These are phyloP conservation scores for Isoetes taiwanensis DNA, from an alignment of 75 land plant genomes.

Conservation along the genomic window DNA sequence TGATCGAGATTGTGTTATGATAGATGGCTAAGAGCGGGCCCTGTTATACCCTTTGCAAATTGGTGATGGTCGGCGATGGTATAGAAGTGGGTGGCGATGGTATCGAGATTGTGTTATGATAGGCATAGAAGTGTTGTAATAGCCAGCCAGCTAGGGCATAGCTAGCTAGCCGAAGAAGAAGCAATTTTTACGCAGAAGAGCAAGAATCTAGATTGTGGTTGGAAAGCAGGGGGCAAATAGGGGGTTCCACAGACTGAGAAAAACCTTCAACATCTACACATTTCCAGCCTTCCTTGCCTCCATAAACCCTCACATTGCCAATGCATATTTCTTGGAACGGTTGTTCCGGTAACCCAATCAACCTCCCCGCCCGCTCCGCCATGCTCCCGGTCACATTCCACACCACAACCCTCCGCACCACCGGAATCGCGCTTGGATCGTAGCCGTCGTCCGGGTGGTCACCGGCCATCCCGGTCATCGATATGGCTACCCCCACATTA, in stretches of 20 bases:
- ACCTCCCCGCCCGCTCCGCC: constrained; percentile 39
- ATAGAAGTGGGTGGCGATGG: no score
- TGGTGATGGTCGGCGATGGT: no score
- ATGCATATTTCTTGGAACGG: constrained; percentile 44
- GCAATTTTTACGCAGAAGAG: no score
- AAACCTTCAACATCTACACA: constrained; percentile 57
- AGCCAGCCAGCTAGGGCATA: no score
- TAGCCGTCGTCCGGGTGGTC: constrained; percentile 70
- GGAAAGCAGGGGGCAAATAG: constrained; percentile 47
- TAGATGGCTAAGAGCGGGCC: no score
- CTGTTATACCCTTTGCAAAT: no score
- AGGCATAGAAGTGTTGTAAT: no score
- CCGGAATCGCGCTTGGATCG: constrained; percentile 46
- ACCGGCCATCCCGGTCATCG: constrained; percentile 38
- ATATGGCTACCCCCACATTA: constrained; percentile 40
- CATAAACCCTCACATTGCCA: constrained; percentile 33
- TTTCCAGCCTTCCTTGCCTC: constrained; percentile 42
- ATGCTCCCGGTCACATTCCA: constrained; percentile 46
- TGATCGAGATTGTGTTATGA: no score
- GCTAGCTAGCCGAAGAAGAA: no score
- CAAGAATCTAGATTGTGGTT: no score
- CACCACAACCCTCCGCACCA: constrained; percentile 36
- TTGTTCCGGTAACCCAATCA: constrained; percentile 47
- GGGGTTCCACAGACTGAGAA: constrained; percentile 43
- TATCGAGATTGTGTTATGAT: no score